Percentiles rank a stretch among this genome's conserved stretches.
These are phyloP conservation scores for Aspergillus nanangensis DNA, from an alignment of 495 filamentous ascomycete genomes.

Conservation along the genomic window DNA sequence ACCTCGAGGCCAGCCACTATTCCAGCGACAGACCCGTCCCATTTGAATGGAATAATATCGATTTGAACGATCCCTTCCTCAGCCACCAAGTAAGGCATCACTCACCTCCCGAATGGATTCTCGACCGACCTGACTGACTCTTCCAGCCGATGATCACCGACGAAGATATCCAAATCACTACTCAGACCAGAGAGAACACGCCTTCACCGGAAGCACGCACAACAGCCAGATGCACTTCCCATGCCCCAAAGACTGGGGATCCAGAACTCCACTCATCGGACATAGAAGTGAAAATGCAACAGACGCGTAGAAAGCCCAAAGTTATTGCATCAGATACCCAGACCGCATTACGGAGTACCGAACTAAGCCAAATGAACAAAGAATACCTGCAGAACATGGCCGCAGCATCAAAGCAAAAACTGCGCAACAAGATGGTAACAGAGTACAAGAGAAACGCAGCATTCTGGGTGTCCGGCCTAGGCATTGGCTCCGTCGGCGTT, in stretches of 20 bases:
- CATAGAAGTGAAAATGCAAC: constrained; percentile 17
- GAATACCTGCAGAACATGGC: constrained; percentile 56
- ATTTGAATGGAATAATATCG: constrained; percentile 10
- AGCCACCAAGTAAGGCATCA: too few species aligned
- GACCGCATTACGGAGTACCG: constrained; percentile 43
- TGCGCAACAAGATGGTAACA: constrained; percentile 27
- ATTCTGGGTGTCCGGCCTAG: constrained; percentile 47
- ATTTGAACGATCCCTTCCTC: constrained; percentile 8
- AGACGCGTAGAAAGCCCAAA: constrained; percentile 14
- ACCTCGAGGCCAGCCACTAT: constrained; percentile 6
- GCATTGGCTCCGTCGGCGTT: constrained; percentile 53
- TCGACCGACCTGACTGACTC: too few species aligned
- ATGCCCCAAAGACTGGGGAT: too few species aligned
- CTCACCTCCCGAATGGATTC: too few species aligned
- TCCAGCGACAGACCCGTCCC: constrained; percentile 23
- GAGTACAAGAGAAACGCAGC: constrained; percentile 54
- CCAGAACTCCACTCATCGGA: too few species aligned
- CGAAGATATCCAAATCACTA: too few species aligned
- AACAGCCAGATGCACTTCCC: too few species aligned
- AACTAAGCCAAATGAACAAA: constrained; percentile 54
- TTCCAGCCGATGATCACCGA: too few species aligned
- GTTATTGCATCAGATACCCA: constrained; percentile 19
- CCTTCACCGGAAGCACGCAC: too few species aligned
- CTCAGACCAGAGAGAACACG: too few species aligned
- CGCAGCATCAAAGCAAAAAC: constrained; percentile 37